Base-by-base conservation (phyloP, 202 grass and related monocot genomes). In the Saccharum hybrid region DNA sequence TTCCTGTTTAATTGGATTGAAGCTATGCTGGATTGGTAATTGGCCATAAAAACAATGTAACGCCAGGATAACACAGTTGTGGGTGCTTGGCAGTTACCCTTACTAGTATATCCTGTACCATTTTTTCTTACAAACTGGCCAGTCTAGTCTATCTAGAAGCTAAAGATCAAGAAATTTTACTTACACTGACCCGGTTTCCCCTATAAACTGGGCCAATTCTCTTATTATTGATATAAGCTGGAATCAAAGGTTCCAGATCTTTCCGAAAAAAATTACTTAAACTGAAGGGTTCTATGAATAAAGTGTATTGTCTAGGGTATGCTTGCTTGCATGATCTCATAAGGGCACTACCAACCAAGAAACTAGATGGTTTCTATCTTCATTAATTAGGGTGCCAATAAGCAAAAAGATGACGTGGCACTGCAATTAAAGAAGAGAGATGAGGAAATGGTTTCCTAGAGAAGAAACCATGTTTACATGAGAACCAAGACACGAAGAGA, bases 11-110 rank as follows among this genome's bases (percentile, higher is more conserved):
- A 45, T 81, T 40, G 10, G 18, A 61, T 51, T 70, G 21, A 13
- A 86, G 38, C 15, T 83, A 78, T 68, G n/a, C 21, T 63, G 52
- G 66, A 71, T 80, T 63, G 62, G 16, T 45, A 79, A 80, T 63
- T 75, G 43, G 18, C 12, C 60, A 69, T 37, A 51, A 36, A 63
- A 21, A 67, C 8, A 33, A 61, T 36, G 59, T 1, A 2, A 21
- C 4, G 19, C 6, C 7, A 82, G 38, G 12, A 33, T 39, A 71
- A 7, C 46, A 39, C 14, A 15, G 54, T 28, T 63, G 37, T 60
- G 33, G 11, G 66, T 30, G 16, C 4, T 41, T 77, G 65, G 39
- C 51, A 66, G n/a, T 71, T 77, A 43, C 28, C 37, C 68, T 68
- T 31, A 56, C n/a, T 70, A 5, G 34, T 66, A 45, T 43, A 83